These are phyloP conservation scores for Cytospora mali DNA, from an alignment of 2,329 filamentous ascomycete genomes.

Conservation along the genomic window DNA sequence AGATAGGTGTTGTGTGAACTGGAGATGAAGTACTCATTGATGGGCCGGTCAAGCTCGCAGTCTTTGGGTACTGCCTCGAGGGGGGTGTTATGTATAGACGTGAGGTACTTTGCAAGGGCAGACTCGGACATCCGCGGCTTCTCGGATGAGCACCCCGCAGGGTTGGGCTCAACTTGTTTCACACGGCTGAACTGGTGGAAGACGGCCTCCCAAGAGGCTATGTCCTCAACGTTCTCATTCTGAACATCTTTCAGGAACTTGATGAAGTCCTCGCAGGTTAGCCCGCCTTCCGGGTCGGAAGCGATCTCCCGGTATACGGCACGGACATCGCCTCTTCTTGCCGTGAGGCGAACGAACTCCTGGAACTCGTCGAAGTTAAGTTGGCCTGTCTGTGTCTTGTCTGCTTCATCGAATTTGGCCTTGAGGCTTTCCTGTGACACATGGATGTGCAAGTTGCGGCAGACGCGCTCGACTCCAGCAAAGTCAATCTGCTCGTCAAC, in stretches of 20 bases:
- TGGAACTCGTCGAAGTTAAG: slow-evolving; percentile 82
- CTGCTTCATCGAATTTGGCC: slow-evolving; percentile 73
- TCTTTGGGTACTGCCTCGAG: slow-evolving; percentile 63
- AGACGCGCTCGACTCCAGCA: slow-evolving; percentile 77
- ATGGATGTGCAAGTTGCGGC: slow-evolving; percentile 89
- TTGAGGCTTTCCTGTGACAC: slow-evolving; percentile 75
- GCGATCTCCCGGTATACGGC: slow-evolving; percentile 69
- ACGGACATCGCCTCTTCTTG: slow-evolving; percentile 79
- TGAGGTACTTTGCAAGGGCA: slow-evolving; percentile 76
- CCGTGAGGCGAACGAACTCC: slow-evolving; percentile 80
- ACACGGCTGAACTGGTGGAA: slow-evolving; percentile 71
- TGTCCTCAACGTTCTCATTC: slow-evolving; percentile 71
- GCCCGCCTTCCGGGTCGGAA: slow-evolving; percentile 60
- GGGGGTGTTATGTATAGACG: slow-evolving; percentile 72
- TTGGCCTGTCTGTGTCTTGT: slow-evolving; percentile 63
- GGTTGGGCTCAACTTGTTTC: slow-evolving; percentile 27
- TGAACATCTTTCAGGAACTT: slow-evolving; percentile 74
- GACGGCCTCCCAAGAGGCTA: slow-evolving; percentile 68
- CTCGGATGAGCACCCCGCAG: slow-evolving; percentile 47
- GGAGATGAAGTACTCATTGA: slow-evolving; percentile 98
- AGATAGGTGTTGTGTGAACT: slow-evolving; percentile 99
- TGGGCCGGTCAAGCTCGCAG: slow-evolving; percentile 73
- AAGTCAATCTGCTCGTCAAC: slow-evolving; percentile 73
- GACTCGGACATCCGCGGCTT: slow-evolving; percentile 71
- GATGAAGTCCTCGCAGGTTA: slow-evolving; percentile 75